Conservation (phyloP, 192 early-diverging fungal species). For the Coemansia sp. region DNA sequence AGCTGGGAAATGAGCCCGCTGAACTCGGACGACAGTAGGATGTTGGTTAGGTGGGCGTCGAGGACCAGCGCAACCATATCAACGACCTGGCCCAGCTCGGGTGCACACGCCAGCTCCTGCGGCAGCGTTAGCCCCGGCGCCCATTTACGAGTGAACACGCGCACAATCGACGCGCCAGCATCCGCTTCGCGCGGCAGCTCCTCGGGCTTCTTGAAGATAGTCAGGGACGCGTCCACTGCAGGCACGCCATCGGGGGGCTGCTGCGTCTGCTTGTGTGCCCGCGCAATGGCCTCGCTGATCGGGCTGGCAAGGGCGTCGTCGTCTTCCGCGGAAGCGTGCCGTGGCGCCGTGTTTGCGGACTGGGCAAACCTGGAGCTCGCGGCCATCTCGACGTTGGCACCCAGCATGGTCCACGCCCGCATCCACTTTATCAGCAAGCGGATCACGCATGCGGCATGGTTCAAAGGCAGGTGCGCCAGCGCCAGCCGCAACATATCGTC, state of each 20-base stretch:
- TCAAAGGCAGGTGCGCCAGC: constrained; percentile 25
- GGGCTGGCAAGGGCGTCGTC: not conserved
- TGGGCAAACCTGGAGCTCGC: constrained; percentile 33
- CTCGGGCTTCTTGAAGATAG: constrained; percentile 20
- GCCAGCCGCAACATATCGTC: constrained; percentile 32
- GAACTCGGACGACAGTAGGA: constrained; percentile 31
- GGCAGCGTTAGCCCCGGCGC: constrained; percentile 35
- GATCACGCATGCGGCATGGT: constrained; percentile 32
- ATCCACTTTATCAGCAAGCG: constrained; percentile 38
- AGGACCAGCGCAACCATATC: constrained; percentile 33
- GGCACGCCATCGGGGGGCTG: constrained; percentile 11
- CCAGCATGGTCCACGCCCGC: constrained; percentile 22
- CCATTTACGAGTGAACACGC: constrained; percentile 35
- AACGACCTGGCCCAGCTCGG: constrained; percentile 22
- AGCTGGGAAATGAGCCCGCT: constrained; percentile 31
- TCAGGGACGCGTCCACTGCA: constrained; percentile 24
- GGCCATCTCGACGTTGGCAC: constrained; percentile 38
- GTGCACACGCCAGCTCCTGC: constrained; percentile 12
- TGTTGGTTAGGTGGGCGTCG: constrained; percentile 38
- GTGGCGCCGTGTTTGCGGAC: not conserved
- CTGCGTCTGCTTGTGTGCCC: not conserved
- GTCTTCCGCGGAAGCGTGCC: not conserved
- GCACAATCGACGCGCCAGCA: constrained; percentile 6
- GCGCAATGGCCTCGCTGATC: constrained; percentile 4
- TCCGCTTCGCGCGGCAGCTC: not conserved